Evolutionary conservation across 306 rosid species (phyloP).

Genomic region (Cucurbita moschata): DNA sequence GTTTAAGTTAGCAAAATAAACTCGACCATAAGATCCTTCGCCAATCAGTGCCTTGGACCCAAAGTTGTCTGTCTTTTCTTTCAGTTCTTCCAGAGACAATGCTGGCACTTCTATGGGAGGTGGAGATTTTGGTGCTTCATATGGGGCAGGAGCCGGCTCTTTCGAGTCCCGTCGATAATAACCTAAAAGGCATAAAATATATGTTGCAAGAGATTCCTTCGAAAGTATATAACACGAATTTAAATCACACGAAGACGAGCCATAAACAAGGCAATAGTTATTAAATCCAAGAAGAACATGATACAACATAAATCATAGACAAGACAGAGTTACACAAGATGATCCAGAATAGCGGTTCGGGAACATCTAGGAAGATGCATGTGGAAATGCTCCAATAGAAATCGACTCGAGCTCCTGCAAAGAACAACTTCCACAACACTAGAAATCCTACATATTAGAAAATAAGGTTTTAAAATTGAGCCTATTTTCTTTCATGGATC

Average conservation of each 20-base stretch:
- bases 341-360: background rate
- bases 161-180: constrained; percentile 22
- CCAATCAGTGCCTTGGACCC: constrained; percentile 72
- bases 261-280: background rate
- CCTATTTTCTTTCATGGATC: too few relatives aligned
- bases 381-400: background rate
- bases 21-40: constrained; percentile 70
- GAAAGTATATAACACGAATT: background rate
- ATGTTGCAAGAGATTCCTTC: too few relatives aligned
- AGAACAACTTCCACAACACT: background rate
- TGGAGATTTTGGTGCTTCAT: constrained; percentile 43
- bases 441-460: background rate
- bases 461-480: background rate
- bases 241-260: background rate
- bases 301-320: background rate
- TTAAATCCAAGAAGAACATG: background rate
- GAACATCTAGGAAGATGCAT: background rate
- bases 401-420: background rate
- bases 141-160: constrained; percentile 28
- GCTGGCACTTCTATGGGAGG: constrained; percentile 63
- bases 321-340: background rate
- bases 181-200: constrained; percentile 16
- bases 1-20: constrained; percentile 43
- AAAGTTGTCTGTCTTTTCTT: constrained; percentile 61
- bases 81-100: constrained; percentile 51